These are phyloP conservation scores for Ophiostoma australiae DNA, from an alignment of 2,329 filamentous ascomycete species.

Conservation along the genomic window DNA sequence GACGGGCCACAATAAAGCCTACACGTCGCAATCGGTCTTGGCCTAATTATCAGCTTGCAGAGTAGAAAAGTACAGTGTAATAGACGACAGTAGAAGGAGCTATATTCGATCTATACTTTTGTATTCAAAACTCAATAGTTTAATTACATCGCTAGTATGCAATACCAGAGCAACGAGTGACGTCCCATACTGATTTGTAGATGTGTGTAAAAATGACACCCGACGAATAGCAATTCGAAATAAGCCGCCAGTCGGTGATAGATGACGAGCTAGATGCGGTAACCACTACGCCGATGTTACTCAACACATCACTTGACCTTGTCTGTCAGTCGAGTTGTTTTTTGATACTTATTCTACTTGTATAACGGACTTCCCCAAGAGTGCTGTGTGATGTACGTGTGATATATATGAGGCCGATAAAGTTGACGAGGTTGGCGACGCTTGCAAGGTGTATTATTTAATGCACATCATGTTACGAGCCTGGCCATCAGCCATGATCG, in stretches of 20 bases:
- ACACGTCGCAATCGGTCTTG: neutral
- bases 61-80: neutral
- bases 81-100: neutral
- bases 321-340: neutral
- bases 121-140: neutral
- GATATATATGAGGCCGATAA: neutral
- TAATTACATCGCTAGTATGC: neutral
- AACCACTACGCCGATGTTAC: neutral
- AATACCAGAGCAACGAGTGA: neutral
- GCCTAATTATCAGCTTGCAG: neutral
- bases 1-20: neutral
- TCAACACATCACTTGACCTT: neutral
- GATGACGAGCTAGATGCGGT: neutral
- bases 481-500: neutral
- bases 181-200: neutral
- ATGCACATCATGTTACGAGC: neutral
- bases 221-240: neutral
- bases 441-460: too few species aligned
- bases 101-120: neutral
- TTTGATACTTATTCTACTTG: neutral
- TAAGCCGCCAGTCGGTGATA: neutral
- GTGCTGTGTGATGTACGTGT: neutral
- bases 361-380: conserved; percentile 7
- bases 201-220: neutral
- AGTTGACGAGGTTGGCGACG: neutral